Base-by-base conservation (phyloP, 2,329 filamentous ascomycete species). In the Monosporascus sp. region DNA sequence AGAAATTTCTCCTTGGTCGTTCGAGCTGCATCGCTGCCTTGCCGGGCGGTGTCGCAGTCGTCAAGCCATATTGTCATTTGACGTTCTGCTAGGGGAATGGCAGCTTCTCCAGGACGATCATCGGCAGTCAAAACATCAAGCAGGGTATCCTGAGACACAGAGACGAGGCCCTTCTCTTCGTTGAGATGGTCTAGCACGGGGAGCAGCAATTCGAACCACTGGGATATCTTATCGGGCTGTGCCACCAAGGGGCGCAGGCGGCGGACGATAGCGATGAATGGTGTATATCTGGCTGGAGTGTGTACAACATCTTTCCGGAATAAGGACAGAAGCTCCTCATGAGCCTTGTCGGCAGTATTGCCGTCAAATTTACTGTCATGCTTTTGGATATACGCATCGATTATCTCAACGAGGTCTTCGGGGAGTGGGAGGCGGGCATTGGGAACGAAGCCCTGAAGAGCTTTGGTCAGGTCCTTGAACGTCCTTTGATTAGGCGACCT, bases 161-260 rank as follows among this genome's bases (percentile, higher is more conserved):
- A 75, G 41, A 88, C 77, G 51, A 87, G 74, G 6, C 75, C 78
- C 62, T 84, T 85, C 63, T 88, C 84, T 50, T 82, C 77, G 15
- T 78, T 79, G 9, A 85, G 70, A 48, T 79, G 73, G 55, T 83
- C 66, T 31, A 77, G 60, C 2, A 82, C 76, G 0, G 84, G 81
- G 46, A 84, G 69, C 15, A 86, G 73, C 57, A 80, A 72, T 46
- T 88, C 81, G 79, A 88, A 90, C 89, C 89, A 94, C 54, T 84
- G 78, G 52, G 85, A 70, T 51, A 89, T 69, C 52, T 85, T 80
- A 37, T 80, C 76, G 2, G 85, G 78, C 11, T 82, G 82, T 52
- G 78, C 79, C 51, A 94, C 77, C 11, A 79, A 78, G 3, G 86
- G 82, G 24, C 84, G 78, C 37, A 93, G 73, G 41, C 78, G 78